Evolutionary conservation across 441 rosid species (phyloP), one percentile per base, ranked within the genome.

Genomic region (Corymbia calophylla): DNA sequence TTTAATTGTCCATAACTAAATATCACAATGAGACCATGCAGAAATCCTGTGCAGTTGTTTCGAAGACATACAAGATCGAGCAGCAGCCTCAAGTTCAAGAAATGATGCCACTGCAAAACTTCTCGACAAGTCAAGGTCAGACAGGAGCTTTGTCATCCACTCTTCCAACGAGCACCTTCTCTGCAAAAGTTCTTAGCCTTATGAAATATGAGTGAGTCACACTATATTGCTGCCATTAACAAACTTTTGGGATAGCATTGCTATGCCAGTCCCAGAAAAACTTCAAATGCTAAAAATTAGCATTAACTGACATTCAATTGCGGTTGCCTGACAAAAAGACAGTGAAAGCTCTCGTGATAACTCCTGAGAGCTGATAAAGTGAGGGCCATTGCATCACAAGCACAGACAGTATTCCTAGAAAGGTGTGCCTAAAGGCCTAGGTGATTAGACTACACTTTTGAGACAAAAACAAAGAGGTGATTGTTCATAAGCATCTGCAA

Each of bases 1-100:
- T 27, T 77, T 48, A 44, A 77, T 44, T 77, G 53, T 44, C 29
- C 84, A 77, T 44, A 44, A 77, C 49, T 44, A 77, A 44, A 23
- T 77, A 77, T 73, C 84, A 44, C 51, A 23, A 44, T 44, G 53
- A 44, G 10, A 77, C 5, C 84, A n/a, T 23, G n/a, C 9, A 4
- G 84, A 77, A 77, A 77, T 44, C 84, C 84, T 44, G 53, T 10
- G n/a, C 10, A 77, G 10, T 77, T 44, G 51, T n/a, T 77, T 44
- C 8, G 89, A 91, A 88, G 90, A 94, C 98, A 91, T 98, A 98
- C 99, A 95, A 91, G 99, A 94, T 94, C 99, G 96, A 87, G 96
- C 99, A 90, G 99, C 96, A 93, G 98, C 99, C 94, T 97, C 99
- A 60, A 98, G 94, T 93, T 98, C 99, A 91, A 97, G 99, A 96